Conservation (phyloP, 805 yeast species). For the Saccharomycopsis oosterbeekiorum region DNA sequence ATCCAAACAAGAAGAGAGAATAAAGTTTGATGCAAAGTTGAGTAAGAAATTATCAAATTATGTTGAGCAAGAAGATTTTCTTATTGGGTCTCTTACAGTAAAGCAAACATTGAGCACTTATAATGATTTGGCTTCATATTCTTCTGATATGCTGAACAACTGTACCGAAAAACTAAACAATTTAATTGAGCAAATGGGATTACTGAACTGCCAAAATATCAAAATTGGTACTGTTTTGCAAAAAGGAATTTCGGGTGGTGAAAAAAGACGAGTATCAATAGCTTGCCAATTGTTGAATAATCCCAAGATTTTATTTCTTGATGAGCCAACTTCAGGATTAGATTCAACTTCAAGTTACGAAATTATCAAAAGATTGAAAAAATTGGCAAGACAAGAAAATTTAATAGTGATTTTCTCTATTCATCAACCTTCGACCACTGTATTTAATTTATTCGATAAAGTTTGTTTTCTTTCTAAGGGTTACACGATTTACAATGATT, state of each 20-base stretch:
- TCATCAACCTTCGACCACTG: conserved; percentile 79
- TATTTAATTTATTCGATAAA: conserved; percentile 55
- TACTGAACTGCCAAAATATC: not conserved
- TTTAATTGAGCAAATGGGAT: conserved; percentile 2
- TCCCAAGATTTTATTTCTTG: conserved; percentile 69
- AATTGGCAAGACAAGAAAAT: conserved; percentile 46
- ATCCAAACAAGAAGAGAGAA: conserved; percentile 22
- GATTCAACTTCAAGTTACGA: conserved; percentile 68
- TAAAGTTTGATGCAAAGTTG: not conserved
- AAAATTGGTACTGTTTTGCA: conserved; percentile 21
- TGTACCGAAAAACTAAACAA: not conserved
- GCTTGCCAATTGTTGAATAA: conserved; percentile 69
- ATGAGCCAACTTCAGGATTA: conserved; percentile 85
- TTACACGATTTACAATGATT: conserved; percentile 19
- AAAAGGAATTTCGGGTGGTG: conserved; percentile 71
- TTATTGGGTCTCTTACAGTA: conserved; percentile 6
- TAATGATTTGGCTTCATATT: not conserved
- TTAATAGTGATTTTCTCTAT: conserved; percentile 66
- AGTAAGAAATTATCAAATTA: not conserved
- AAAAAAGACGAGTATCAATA: conserved; percentile 63
- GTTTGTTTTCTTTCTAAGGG: conserved; percentile 62
- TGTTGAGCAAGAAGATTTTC: conserved; percentile 6
- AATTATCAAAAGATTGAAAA: conserved; percentile 49
- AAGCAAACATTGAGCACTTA: conserved; percentile 1
- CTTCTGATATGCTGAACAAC: not conserved